Percentiles rank a stretch among this genome's conserved stretches.
Conservation (phyloP, 2,329 filamentous ascomycete genomes). For the Lachnellula subtilissima region DNA sequence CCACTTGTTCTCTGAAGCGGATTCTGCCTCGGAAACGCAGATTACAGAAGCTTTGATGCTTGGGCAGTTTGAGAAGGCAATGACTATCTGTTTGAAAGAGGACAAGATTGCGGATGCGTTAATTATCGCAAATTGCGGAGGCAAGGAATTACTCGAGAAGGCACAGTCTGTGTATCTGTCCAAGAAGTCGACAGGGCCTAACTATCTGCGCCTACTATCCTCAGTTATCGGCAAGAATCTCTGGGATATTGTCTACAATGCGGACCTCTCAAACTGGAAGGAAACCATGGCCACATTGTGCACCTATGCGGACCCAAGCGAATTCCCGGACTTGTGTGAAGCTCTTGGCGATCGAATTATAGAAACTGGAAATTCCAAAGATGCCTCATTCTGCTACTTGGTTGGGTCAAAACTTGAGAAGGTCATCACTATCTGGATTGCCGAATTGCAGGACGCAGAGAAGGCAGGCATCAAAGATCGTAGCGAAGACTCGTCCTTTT, state of each 20-base stretch:
- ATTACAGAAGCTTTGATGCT: slow-evolving; percentile 87
- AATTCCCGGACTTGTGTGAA: slow-evolving; percentile 94
- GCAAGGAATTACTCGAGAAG: slow-evolving; percentile 88
- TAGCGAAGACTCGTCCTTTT: slow-evolving; percentile 75
- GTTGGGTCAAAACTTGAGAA: slow-evolving; percentile 96
- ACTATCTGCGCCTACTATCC: slow-evolving; percentile 83
- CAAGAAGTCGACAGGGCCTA: slow-evolving; percentile 75
- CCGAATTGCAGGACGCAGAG: slow-evolving; percentile 82
- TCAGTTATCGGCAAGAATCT: slow-evolving; percentile 95
- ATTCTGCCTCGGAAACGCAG: slow-evolving; percentile 75
- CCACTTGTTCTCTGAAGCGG: slow-evolving; percentile 78
- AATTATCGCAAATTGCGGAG: slow-evolving; percentile 95
- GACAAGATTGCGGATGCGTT: slow-evolving; percentile 93
- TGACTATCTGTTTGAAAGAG: slow-evolving; percentile 83
- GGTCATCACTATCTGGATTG: slow-evolving; percentile 89
- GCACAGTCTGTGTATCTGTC: slow-evolving; percentile 88
- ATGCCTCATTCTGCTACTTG: slow-evolving; percentile 94
- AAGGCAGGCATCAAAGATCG: slow-evolving; percentile 65
- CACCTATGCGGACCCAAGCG: slow-evolving; percentile 85
- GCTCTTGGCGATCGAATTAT: slow-evolving; percentile 86
- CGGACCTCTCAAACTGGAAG: slow-evolving; percentile 89
- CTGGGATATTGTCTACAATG: slow-evolving; percentile 97
- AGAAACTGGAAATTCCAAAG: slow-evolving; percentile 72
- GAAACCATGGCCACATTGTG: slow-evolving; percentile 94
- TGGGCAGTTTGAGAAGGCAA: slow-evolving; percentile 83